These are phyloP conservation scores for Vachellia collinsii DNA, from an alignment of 306 rosid species.

Conservation along the genomic window DNA sequence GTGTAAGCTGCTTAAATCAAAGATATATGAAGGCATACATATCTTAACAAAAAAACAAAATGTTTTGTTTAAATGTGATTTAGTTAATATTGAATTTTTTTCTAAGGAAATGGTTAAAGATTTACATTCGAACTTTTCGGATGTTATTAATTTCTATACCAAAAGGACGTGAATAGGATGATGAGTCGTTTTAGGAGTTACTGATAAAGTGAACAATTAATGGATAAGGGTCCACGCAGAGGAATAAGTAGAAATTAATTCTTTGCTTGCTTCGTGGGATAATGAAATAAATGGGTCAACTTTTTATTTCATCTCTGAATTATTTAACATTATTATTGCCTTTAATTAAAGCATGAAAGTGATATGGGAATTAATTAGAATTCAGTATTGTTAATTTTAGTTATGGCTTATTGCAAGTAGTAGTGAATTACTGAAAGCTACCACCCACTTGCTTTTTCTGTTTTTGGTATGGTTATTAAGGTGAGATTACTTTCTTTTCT, in stretches of 20 bases:
- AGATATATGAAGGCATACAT: not conserved
- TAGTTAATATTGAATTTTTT: not conserved
- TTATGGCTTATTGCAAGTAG: not conserved
- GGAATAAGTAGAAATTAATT: not conserved
- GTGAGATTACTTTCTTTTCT: not conserved
- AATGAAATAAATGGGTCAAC: conserved; percentile 15
- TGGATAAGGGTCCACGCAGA: not conserved
- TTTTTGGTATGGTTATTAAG: not conserved
- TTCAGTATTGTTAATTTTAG: not conserved
- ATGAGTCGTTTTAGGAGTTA: not conserved
- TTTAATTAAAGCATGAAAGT: not conserved
- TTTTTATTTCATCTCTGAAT: not conserved
- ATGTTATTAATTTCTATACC: not conserved
- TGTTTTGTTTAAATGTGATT: not conserved
- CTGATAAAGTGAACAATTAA: not conserved
- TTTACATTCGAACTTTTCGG: not conserved
- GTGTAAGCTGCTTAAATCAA: not conserved
- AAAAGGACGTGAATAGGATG: not conserved
- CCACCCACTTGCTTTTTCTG: not conserved
- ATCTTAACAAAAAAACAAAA: not conserved
- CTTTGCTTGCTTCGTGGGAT: not conserved
- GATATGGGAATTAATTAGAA: not conserved
- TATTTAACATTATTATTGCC: not conserved
- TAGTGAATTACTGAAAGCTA: not conserved
- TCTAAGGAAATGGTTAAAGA: not conserved